Percentiles rank a stretch among this genome's conserved stretches.
Evolutionary conservation across 106 monocot genomes (phyloP).

Genomic region (Dendrobium nobile): DNA sequence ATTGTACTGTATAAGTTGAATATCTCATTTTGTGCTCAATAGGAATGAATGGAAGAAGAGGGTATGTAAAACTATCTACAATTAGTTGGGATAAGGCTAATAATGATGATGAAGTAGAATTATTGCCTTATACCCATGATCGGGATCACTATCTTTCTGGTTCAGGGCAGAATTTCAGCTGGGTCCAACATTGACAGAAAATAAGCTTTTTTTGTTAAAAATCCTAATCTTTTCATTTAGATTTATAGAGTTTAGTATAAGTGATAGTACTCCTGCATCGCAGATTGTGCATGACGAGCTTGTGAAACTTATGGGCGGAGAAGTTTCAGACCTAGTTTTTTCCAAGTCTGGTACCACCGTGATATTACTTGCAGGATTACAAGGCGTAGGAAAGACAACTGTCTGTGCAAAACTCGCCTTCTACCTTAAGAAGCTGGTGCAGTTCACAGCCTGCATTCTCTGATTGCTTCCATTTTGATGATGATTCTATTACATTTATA

Average conservation of each 20-base stretch:
- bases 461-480: neutral
- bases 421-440: constrained; percentile 92
- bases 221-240: neutral
- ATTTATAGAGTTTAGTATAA: neutral
- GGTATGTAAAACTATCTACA: too few relatives aligned
- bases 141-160: neutral
- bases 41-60: too few relatives aligned
- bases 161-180: neutral
- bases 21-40: too few relatives aligned
- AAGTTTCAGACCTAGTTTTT: constrained; percentile 78
- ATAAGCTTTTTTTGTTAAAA: neutral
- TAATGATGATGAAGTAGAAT: too few relatives aligned
- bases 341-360: constrained; percentile 86
- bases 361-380: constrained; percentile 85
- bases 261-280: constrained; percentile 6
- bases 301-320: constrained; percentile 91
- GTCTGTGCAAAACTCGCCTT: constrained; percentile 92
- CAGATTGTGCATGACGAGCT: constrained; percentile 92
- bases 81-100: too few relatives aligned
- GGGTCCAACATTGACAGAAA: neutral
- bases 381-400: constrained; percentile 98
- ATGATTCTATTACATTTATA: neutral
- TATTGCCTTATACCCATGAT: neutral
- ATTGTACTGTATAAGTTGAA: too few relatives aligned
- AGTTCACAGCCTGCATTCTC: constrained; percentile 3